Evolutionary conservation across 2,329 filamentous ascomycete genomes (phyloP), one percentile per base, ranked within the genome.

Genomic region (Emmonsiellopsis sp.): DNA sequence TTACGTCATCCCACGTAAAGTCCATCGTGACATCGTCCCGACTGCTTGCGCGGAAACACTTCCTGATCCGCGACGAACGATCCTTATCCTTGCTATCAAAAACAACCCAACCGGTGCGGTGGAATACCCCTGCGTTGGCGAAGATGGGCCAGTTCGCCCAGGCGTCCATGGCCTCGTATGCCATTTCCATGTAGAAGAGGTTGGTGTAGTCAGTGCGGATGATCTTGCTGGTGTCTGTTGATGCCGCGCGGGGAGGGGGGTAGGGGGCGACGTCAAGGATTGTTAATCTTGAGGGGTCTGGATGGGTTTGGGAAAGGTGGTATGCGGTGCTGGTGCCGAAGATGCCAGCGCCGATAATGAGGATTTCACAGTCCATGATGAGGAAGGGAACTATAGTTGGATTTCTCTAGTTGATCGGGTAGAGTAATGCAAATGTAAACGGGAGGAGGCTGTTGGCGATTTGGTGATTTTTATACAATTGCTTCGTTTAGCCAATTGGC

Each of bases 151-250:
- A 78, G 1, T 66, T 69, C 52, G 75, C 74, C 74, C 83, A 88
- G 0, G 80, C 68, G 50, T 82, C 77, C 61, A 84, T 81, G 0
- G 85, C 81, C 67, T 87, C 83, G 32, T 86, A 74, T 0, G 79
- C 85, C 17, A 88, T 74, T 49, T 76, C 67, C 65, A 79, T 82
- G 71, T 88, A 87, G 13, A 82, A 66, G 1, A 79, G 69, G 60
- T 85, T 81, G 53, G 79, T 74, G 68, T 87, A 87, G 65, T 87
- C 84, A 47, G 83, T 81, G 53, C 84, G 81, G 13, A 87, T 76
- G 32, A 86, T 82, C 67, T 87, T 87, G 71, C 86, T 87, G 77
- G 83, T 83, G 69, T 88, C 85, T 73, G 81, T 85, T 0, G 85
- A 87, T 0, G 85, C 85, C 34, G 83, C 84, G 42, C 43, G 21